Evolutionary conservation across 2,329 filamentous ascomycete genomes (phyloP).

Genomic region (Xylariaceae sp.): DNA sequence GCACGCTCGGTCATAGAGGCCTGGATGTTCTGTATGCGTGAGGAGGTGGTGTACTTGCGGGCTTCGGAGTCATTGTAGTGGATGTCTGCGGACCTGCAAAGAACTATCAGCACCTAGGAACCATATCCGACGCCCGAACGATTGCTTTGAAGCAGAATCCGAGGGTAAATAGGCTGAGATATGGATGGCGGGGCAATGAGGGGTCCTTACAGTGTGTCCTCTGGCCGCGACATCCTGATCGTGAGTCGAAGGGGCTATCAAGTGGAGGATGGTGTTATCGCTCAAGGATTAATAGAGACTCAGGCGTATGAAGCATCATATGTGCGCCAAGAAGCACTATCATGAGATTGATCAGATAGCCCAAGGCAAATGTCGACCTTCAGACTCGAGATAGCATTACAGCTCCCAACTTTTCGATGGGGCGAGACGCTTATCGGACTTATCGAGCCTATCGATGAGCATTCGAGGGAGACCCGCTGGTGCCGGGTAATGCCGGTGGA

Average conservation of each 20-base stretch:
- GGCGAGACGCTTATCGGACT: no score
- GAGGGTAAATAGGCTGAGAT: constrained; percentile 12
- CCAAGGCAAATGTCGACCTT: neutral
- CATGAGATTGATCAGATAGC: neutral
- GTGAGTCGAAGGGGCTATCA: no score
- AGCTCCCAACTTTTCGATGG: no score
- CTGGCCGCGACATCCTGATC: constrained; percentile 80
- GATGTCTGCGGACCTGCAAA: constrained; percentile 78
- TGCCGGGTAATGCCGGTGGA: no score
- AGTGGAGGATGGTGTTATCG: no score
- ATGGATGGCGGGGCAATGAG: constrained; percentile 9
- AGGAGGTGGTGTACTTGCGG: constrained; percentile 94
- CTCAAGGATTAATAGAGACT: neutral
- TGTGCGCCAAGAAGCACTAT: neutral
- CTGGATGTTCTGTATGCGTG: constrained; percentile 93
- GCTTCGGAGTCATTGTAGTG: constrained; percentile 97
- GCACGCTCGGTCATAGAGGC: constrained; percentile 91
- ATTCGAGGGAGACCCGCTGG: no score
- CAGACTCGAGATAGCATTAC: no score
- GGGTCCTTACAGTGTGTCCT: constrained; percentile 74
- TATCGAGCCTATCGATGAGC: no score
- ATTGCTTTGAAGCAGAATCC: constrained; percentile 17
- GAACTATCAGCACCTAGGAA: no score
- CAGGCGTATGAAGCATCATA: neutral
- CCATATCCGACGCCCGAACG: no score